Base-by-base conservation (phyloP, 169 alveolate species). In the Plasmodium cynomolgi region DNA sequence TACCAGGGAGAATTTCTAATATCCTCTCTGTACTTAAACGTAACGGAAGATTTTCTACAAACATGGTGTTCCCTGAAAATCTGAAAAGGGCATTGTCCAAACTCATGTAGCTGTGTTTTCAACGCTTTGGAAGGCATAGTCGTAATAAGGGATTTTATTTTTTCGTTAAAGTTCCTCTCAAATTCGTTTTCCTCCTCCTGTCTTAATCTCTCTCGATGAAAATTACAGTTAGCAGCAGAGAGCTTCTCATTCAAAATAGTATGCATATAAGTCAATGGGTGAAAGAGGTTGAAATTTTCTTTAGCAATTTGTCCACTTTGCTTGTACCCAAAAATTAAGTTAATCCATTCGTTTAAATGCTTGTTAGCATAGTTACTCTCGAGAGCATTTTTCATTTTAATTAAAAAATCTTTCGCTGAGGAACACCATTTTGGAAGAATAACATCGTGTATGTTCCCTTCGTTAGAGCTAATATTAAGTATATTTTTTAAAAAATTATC, bases 321-420 rank as follows among this genome's bases (percentile, higher is more conserved):
- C 86, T 98, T 98, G 92, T 84, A 98, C 13, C 99, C 99, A 96
- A 98, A 99, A 23, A 99, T 98, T 50, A 98, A 96, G 92, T 99
- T 99, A 39, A 99, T 98, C 99, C 99, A 99, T 77, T 97, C 97
- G 95, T 98, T 97, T 41, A 99, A 72, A 79, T 97, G 93, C 29
- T 97, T 91, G 75, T 99, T 97, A n/a, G 98, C 99, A 93, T 96
- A 96, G 81, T 98, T 98, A 88, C 99, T 96, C 96, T 99, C 99
- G 23, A 99, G 96, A 5, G 99, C 99, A 81, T 96, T 96, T 84
- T 99, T 93, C 97, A 97, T 92, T n/a, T 82, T 47, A 23, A 54
- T 85, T 86, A 97, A 91, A 84, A 98, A 97, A 74, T 85, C 82
- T 47, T 95, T 79, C 11, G 99, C 85, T 6, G 83, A 94, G 7